Evolutionary conservation across 345 rosid genomes (phyloP), one percentile per base, ranked within the genome.

Genomic region (Geranium rotundifolium): DNA sequence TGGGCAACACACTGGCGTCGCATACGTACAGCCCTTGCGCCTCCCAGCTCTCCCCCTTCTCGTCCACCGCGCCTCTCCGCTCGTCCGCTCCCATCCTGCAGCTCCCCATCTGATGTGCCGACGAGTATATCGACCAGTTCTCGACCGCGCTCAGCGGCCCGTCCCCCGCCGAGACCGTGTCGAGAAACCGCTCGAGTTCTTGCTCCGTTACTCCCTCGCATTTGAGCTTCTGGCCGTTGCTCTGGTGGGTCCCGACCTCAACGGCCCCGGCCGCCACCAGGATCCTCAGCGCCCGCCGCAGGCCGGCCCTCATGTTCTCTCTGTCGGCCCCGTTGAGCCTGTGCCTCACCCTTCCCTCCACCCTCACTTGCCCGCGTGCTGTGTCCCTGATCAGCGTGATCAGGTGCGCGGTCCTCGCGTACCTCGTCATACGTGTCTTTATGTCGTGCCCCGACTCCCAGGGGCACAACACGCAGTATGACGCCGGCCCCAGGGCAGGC

Each of bases 181-280:
- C 80, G 54, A 84, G n/a, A 64, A 84, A 82, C 66, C 75, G 79
- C 34, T 86, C 83, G 41, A 86, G 17, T 3, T 73, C 71, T 66
- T 80, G 68, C 17, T 54, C 59, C 0, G 31, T 63, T 0, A 73
- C 37, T 7, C 87, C 87, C 54, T 69, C 52, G 63, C 89, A 84
- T 65, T 75, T 74, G 0, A 82, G 58, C 58, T 79, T 80, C 66
- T 84, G 84, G 19, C 89, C 89, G 30, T 86, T 87, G 27, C 84
- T 84, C 57, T 83, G 62, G 55, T 78, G 79, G 0, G 85, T 86
- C 5, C 92, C 92, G 4, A 86, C 80, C 71, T 86, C 92, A 1
- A 61, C 80, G 17, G 92, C 89, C 34, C 92, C 92, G 0, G 92
- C 92, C 2, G 92, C 89, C 13, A 80, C 66, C 71, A 84, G 67